Percentiles rank a stretch among this genome's conserved stretches.
phyloP scores from a whole-genome alignment of 768 basidiomycete genomes.

The Termitomyces sp. region DNA sequence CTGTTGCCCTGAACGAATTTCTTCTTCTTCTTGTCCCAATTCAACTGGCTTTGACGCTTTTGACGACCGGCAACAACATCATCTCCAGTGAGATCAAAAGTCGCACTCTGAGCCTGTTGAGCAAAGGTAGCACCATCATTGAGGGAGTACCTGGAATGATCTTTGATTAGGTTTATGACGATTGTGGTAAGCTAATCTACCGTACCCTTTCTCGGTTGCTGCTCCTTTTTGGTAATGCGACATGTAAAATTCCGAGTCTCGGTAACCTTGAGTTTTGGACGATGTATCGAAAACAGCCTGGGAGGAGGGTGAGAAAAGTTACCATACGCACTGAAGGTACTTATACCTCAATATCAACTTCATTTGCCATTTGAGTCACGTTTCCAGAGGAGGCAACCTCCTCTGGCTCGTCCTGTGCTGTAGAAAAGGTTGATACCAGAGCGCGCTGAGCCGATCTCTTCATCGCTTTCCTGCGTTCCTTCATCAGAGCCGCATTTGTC shows the following conservation, averaged over 20 bases:
- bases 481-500: slow-evolving; percentile 74
- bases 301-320: slow-evolving; percentile 1
- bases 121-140: slow-evolving; percentile 84
- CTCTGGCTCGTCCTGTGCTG: slow-evolving; percentile 25
- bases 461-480: slow-evolving; percentile 76
- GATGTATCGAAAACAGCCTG: slow-evolving; percentile 66
- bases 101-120: slow-evolving; percentile 71
- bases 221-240: slow-evolving; percentile 87
- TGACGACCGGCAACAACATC: slow-evolving; percentile 56
- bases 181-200: slow-evolving; percentile 3
- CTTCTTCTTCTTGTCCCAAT: slow-evolving; percentile 97
- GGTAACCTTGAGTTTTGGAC: slow-evolving; percentile 47
- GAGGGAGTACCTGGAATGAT: slow-evolving; percentile 68
- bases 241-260: slow-evolving; percentile 87
- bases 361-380: slow-evolving; percentile 67
- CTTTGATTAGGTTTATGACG: neutral
- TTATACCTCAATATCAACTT: slow-evolving; percentile 68
- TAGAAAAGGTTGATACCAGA: slow-evolving; percentile 25
- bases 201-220: slow-evolving; percentile 84
- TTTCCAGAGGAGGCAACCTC: slow-evolving; percentile 24
- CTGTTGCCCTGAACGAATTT: slow-evolving; percentile 87
- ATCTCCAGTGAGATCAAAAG: slow-evolving; percentile 82
- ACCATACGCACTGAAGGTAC: neutral
- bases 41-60: slow-evolving; percentile 59
- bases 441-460: slow-evolving; percentile 54